Evolutionary conservation across 192 early-diverging fungal genomes (phyloP), one percentile per base, ranked within the genome.

Genomic region (Irineochytrium annulatum): DNA sequence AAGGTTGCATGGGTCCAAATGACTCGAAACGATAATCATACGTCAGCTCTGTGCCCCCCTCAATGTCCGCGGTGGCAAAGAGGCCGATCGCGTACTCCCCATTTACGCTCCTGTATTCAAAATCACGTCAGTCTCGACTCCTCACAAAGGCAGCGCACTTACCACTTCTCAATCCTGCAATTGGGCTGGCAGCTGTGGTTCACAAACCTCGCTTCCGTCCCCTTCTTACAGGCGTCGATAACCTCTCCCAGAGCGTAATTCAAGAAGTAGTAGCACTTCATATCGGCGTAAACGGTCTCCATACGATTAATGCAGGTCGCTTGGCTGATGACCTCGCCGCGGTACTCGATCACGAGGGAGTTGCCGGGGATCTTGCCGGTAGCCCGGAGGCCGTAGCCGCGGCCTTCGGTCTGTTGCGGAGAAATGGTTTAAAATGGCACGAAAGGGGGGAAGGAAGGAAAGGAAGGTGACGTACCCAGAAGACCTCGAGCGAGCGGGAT

Each of bases 131-230:
- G 8, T 22, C 31, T 34, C 8, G 0, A 35, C 27, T 19, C 14
- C 17, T 49, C 1, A 24, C 34, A 19, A 37, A 62, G 11, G 43
- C 16, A 13, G 16, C 44, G 16, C 16, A 67, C 64, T 59, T 73
- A 88, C 91, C 91, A 93, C 68, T 90, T 92, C 66, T 93, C 91
- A 34, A 93, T 92, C 46, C 86, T 85, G 73, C 90, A 91, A 60
- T 93, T 93, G 3, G 91, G 91, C 11, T 82, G 81, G 59, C 91
- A 93, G 24, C 82, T 79, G 62, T 93, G 91, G 59, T 93, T 93
- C 16, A 91, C 82, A 68, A 91, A 93, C 35, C 91, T 74, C 37
- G 90, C 91, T 6, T 84, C 81, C 6, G 86, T 89, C 4, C 91
- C 91, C 45, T 89, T 89, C 46, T 73, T 52, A 34, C 78, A 81